phyloP scores from a whole-genome alignment of 2,329 filamentous ascomycete species.

The Aspergillus aculeatinus region DNA sequence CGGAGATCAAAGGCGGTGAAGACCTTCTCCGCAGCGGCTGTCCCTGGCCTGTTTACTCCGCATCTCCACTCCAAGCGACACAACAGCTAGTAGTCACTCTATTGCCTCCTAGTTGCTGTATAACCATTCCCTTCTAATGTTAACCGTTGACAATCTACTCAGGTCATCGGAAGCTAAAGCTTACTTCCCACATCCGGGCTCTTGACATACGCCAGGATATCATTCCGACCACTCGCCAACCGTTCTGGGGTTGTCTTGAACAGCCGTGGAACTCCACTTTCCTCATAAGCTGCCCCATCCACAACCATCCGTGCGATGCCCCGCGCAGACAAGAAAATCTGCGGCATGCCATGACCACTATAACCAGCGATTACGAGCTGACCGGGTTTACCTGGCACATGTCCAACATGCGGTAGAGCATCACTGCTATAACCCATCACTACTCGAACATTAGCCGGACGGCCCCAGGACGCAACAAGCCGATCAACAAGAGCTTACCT shows the following conservation, averaged over 20 bases:
- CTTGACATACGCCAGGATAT: slow-evolving; percentile 14
- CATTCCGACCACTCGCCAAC: slow-evolving; percentile 21
- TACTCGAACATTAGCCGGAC: slow-evolving; percentile 25
- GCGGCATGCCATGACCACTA: slow-evolving; percentile 67
- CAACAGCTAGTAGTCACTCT: no score
- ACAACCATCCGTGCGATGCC: slow-evolving; percentile 58
- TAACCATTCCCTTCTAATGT: no score
- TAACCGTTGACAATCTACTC: no score
- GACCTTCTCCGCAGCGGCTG: not conserved
- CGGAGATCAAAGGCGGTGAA: not conserved
- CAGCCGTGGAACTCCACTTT: slow-evolving; percentile 31
- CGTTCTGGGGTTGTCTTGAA: slow-evolving; percentile 32
- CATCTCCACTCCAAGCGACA: not conserved
- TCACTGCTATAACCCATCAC: slow-evolving; percentile 56
- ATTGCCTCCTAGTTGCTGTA: no score
- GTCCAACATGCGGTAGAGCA: slow-evolving; percentile 55
- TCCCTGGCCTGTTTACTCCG: not conserved
- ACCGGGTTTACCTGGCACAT: slow-evolving; percentile 43
- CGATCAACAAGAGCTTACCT: slow-evolving; percentile 21
- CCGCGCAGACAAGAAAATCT: slow-evolving; percentile 60
- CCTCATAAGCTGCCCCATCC: slow-evolving; percentile 23
- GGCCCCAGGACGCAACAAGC: not conserved
- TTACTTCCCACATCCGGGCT: not conserved
- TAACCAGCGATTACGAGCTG: slow-evolving; percentile 61
- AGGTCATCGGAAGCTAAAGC: not conserved